Percentiles rank a stretch among this genome's conserved stretches.
phyloP scores from a whole-genome alignment of 106 monocot genomes.

The Dendrobium officinale region DNA sequence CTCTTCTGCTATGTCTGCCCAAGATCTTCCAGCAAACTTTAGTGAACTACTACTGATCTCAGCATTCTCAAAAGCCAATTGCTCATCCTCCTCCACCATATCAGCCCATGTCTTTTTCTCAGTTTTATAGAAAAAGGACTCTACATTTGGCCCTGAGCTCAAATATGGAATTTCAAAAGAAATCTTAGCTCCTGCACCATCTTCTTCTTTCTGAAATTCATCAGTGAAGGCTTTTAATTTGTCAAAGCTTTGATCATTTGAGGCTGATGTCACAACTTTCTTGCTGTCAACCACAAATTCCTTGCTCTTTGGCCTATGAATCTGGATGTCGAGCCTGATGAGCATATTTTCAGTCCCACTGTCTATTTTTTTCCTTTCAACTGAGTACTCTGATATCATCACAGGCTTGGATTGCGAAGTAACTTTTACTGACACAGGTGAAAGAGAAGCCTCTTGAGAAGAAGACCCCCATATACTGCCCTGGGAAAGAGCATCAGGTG shows the following conservation, averaged over 20 bases:
- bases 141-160: too few relatives aligned
- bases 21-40: neutral
- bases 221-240: neutral
- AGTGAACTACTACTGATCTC: neutral
- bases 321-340: conserved; percentile 6
- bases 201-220: neutral
- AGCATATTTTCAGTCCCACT: neutral
- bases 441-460: neutral
- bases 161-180: neutral
- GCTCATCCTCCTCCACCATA: conserved; percentile 8
- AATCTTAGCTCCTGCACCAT: neutral
- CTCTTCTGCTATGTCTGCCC: too few relatives aligned
- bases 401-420: neutral
- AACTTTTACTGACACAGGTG: neutral
- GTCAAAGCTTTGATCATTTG: neutral
- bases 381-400: neutral
- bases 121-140: neutral
- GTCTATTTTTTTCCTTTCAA: neutral
- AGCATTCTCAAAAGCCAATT: neutral
- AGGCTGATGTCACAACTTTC: neutral
- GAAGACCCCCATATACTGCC: too few relatives aligned
- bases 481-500: neutral
- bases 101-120: conserved; percentile 5
- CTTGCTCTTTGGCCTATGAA: neutral
- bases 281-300: neutral